Evolutionary conservation across 768 basidiomycete genomes (phyloP).

Genomic region (Arthromyces matolae): DNA sequence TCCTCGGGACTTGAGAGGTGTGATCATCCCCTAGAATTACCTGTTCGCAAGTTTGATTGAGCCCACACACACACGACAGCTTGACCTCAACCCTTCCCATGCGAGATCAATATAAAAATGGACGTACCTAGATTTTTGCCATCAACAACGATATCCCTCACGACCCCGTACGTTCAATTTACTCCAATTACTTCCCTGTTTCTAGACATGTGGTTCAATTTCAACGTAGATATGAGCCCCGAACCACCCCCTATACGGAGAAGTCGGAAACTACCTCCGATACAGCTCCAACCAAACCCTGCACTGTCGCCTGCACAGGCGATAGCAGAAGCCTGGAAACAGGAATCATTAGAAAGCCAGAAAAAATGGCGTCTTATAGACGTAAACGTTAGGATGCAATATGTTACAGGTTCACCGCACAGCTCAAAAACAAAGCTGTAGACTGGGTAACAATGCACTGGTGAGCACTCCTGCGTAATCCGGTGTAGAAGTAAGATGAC

Average conservation of each 20-base stretch:
- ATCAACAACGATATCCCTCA: conserved; percentile 31
- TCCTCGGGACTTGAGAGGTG: conserved; percentile 32
- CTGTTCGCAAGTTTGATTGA: conserved; percentile 36
- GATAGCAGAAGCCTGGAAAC: conserved; percentile 68
- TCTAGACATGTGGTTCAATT: conserved; percentile 29
- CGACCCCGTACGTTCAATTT: conserved; percentile 36
- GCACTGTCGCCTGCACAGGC: conserved; percentile 51
- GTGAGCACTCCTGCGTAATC: conserved; percentile 15
- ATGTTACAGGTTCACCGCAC: conserved; percentile 36
- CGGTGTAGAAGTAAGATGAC: no score
- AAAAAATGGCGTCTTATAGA: conserved; percentile 52
- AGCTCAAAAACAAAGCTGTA: conserved; percentile 54
- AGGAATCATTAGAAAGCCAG: conserved; percentile 56
- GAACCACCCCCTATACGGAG: conserved; percentile 37
- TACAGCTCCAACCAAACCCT: conserved; percentile 24
- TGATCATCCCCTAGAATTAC: conserved; percentile 31
- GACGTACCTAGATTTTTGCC: conserved; percentile 31
- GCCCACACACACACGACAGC: conserved; percentile 31
- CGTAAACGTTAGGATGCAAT: conserved; percentile 49
- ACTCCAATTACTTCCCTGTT: conserved; percentile 22
- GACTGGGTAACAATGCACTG: no score
- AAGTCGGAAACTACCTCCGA: conserved; percentile 28
- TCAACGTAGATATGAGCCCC: conserved; percentile 38
- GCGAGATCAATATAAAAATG: conserved; percentile 45
- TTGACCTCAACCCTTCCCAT: conserved; percentile 36